A percentile compares a stretch with the other conserved stretches of the same genome.
Conservation (phyloP, 108 stramenopile species). For the Licmophora abbreviata region DNA sequence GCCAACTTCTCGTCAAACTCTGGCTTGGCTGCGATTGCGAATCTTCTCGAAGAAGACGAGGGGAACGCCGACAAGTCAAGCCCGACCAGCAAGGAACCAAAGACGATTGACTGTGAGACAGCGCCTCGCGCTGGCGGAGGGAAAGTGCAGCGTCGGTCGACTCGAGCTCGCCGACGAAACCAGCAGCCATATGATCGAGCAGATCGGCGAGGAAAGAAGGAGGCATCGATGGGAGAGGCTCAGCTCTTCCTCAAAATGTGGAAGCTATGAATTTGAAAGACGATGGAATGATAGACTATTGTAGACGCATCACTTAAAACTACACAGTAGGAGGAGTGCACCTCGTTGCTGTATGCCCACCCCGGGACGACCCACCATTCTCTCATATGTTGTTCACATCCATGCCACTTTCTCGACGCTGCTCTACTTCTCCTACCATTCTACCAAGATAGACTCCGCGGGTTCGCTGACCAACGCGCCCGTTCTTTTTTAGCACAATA, state of each 20-base stretch:
- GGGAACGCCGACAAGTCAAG: slow-evolving; percentile 11
- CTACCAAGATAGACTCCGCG: slow-evolving; percentile 13
- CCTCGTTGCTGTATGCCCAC: no score
- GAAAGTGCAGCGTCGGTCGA: not conserved
- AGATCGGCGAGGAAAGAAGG: slow-evolving; percentile 5
- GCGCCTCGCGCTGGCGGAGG: not conserved
- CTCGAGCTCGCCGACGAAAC: slow-evolving; percentile 5
- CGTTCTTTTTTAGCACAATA: slow-evolving; percentile 31
- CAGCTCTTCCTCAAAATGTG: slow-evolving; percentile 77
- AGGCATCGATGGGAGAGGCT: slow-evolving; percentile 54
- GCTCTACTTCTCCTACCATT: slow-evolving; percentile 27
- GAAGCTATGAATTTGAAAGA: slow-evolving; percentile 32
- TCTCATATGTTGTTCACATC: slow-evolving; percentile 30
- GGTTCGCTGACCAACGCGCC: slow-evolving; percentile 28
- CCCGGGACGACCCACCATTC: no score
- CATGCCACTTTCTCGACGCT: slow-evolving; percentile 20
- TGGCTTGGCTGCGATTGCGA: slow-evolving; percentile 60
- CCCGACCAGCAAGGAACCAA: not conserved
- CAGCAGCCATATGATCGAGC: slow-evolving; percentile 20
- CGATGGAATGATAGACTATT: no score
- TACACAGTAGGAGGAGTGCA: no score
- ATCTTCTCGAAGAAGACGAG: slow-evolving; percentile 45
- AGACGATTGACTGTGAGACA: slow-evolving; percentile 18
- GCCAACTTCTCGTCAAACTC: slow-evolving; percentile 50
- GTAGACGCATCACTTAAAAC: no score